Evolutionary conservation across 129 eudicot species (phyloP).

Genomic region (Pseudognaphalium luteoalbum): DNA sequence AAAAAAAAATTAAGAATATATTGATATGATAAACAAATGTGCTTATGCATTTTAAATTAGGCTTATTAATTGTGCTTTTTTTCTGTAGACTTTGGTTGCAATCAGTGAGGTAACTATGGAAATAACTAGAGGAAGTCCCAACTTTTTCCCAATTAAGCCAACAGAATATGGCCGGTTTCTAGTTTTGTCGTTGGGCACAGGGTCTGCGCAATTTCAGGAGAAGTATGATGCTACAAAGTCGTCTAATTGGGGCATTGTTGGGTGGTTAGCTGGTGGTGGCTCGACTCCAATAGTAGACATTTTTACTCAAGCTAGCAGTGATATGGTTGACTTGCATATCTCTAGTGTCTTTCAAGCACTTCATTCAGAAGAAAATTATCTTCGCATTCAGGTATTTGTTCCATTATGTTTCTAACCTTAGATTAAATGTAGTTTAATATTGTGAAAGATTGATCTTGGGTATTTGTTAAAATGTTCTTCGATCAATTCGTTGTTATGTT

Average conservation of each 20-base stretch:
- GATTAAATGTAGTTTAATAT: not conserved
- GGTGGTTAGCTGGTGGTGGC: constrained; percentile 45
- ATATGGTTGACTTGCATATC: constrained; percentile 45
- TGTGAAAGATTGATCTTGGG: not conserved
- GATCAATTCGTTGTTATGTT: not conserved
- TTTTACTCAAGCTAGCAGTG: constrained; percentile 41
- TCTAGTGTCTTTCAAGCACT: constrained; percentile 41
- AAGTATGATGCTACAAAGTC: constrained; percentile 39
- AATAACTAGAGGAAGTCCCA: constrained; percentile 27
- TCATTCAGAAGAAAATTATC: constrained; percentile 37
- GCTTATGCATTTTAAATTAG: not conserved
- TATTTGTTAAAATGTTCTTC: not conserved
- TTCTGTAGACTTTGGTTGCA: constrained; percentile 42
- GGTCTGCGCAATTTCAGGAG: constrained; percentile 34
- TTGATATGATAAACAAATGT: too few species aligned
- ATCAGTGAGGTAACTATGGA: constrained; percentile 45
- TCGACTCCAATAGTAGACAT: constrained; percentile 38
- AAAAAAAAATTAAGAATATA: too few species aligned
- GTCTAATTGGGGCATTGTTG: constrained; percentile 47
- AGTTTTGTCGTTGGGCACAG: constrained; percentile 52
- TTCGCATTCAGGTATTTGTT: constrained; percentile 44
- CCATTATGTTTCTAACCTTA: not conserved
- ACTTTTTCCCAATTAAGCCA: constrained; percentile 29
- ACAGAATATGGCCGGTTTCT: constrained; percentile 37
- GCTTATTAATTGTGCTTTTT: not conserved